Percentiles rank a stretch among this genome's conserved stretches.
phyloP scores from a whole-genome alignment of 495 filamentous ascomycete genomes.

The Penicillium atrosanguineum region DNA sequence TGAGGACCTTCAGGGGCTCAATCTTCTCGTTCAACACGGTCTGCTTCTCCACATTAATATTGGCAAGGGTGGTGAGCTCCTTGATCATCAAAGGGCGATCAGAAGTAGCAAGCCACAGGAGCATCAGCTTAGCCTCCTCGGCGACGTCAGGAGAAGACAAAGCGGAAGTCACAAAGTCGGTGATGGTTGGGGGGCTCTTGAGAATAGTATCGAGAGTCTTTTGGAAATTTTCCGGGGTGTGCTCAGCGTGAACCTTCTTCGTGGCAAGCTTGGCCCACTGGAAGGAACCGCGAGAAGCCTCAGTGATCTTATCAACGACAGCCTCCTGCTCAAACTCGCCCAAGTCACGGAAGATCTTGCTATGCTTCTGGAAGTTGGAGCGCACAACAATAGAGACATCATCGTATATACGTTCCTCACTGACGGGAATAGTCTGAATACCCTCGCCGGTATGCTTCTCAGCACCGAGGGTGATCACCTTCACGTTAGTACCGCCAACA shows the following conservation, averaged over 20 bases:
- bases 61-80: slow-evolving; percentile 28
- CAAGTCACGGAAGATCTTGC: slow-evolving; percentile 16
- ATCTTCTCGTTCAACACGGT: slow-evolving; percentile 23
- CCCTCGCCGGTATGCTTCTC: slow-evolving; percentile 22
- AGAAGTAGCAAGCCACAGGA: slow-evolving; percentile 34
- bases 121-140: slow-evolving; percentile 27
- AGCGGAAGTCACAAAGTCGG: slow-evolving; percentile 28
- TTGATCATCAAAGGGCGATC: slow-evolving; percentile 28
- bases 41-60: slow-evolving; percentile 29
- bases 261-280: slow-evolving; percentile 38
- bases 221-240: slow-evolving; percentile 19
- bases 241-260: slow-evolving; percentile 25
- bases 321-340: slow-evolving; percentile 30
- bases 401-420: slow-evolving; percentile 20
- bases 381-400: slow-evolving; percentile 28
- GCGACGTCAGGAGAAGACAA: slow-evolving; percentile 19
- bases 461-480: slow-evolving; percentile 31
- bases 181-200: slow-evolving; percentile 24
- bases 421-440: slow-evolving; percentile 17
- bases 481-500: slow-evolving; percentile 23
- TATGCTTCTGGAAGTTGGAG: slow-evolving; percentile 12
- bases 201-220: slow-evolving; percentile 25
- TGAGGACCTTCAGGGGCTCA: slow-evolving; percentile 20
- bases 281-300: slow-evolving; percentile 36
- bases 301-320: slow-evolving; percentile 31